phyloP scores from a whole-genome alignment of 2,329 filamentous ascomycete genomes.

The Neocatenulostroma microsporum region DNA sequence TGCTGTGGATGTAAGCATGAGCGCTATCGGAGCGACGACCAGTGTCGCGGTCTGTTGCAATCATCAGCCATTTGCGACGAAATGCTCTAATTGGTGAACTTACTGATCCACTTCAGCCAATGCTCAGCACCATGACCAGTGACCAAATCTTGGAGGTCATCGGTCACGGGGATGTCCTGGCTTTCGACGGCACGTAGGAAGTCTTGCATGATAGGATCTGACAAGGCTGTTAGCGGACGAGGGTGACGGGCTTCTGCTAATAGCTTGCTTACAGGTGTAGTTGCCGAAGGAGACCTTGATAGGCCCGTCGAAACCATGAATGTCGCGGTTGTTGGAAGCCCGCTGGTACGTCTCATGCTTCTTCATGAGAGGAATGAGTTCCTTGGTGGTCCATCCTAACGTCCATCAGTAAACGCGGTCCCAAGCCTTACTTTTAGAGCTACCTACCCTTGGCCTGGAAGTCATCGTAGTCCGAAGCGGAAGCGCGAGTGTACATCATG shows the following conservation, averaged over 20 bases:
- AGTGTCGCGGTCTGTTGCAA: slow-evolving; percentile 44
- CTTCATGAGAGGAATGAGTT: slow-evolving; percentile 67
- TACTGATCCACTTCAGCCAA: slow-evolving; percentile 63
- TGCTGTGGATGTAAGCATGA: slow-evolving; percentile 70
- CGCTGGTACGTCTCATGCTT: slow-evolving; percentile 73
- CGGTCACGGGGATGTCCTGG: slow-evolving; percentile 65
- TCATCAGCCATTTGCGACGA: not conserved
- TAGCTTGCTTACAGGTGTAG: slow-evolving; percentile 34
- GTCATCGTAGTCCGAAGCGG: slow-evolving; percentile 67
- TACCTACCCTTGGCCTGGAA: slow-evolving; percentile 58
- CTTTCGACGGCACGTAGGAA: slow-evolving; percentile 50
- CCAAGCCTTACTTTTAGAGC: not conserved
- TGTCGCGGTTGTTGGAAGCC: slow-evolving; percentile 47
- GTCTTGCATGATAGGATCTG: slow-evolving; percentile 74
- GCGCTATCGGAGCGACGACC: slow-evolving; percentile 69
- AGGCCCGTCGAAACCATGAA: slow-evolving; percentile 70
- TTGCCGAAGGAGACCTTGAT: slow-evolving; percentile 79
- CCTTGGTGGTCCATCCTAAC: slow-evolving; percentile 62
- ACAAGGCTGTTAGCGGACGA: slow-evolving; percentile 27
- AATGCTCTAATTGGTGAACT: not conserved
- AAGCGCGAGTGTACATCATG: slow-evolving; percentile 70
- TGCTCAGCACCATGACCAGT: slow-evolving; percentile 66
- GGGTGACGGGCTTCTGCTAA: not conserved
- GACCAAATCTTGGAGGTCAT: slow-evolving; percentile 63
- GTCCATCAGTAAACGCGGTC: not conserved